phyloP scores from a whole-genome alignment of 1,284 basidiomycete species.

The Cryptococcus maquisensis region DNA sequence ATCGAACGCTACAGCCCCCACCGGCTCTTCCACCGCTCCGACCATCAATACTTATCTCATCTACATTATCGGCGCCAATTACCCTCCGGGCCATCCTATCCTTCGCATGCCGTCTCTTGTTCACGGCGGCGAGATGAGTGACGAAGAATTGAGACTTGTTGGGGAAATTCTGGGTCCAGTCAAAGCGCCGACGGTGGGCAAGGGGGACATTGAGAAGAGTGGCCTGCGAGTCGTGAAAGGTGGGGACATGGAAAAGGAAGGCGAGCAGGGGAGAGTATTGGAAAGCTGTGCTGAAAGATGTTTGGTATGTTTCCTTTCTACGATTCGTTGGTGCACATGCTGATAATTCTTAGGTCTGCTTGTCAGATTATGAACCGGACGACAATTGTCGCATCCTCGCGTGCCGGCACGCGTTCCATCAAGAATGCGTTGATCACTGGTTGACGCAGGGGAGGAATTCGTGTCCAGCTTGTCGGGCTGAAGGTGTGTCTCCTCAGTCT shows the following conservation, averaged over 20 bases:
- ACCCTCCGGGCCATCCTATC: slow-evolving; percentile 72
- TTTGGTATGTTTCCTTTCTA: slow-evolving; percentile 52
- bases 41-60: slow-evolving; percentile 43
- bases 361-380: slow-evolving; percentile 70
- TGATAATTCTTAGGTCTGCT: slow-evolving; percentile 59
- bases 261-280: slow-evolving; percentile 60
- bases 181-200: slow-evolving; percentile 65
- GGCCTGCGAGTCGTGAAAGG: slow-evolving; percentile 68
- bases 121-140: slow-evolving; percentile 50
- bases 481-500: slow-evolving; percentile 28
- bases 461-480: slow-evolving; percentile 70
- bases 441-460: slow-evolving; percentile 77
- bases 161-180: slow-evolving; percentile 53
- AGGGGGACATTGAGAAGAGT: slow-evolving; percentile 74
- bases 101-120: slow-evolving; percentile 69
- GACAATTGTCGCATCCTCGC: slow-evolving; percentile 71
- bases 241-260: slow-evolving; percentile 55
- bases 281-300: slow-evolving; percentile 66
- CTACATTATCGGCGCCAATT: slow-evolving; percentile 63
- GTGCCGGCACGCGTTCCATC: slow-evolving; percentile 82
- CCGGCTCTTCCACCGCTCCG: slow-evolving; percentile 3
- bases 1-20: not conserved
- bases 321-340: not conserved
- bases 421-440: slow-evolving; percentile 78
- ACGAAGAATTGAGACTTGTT: slow-evolving; percentile 66